Base-by-base conservation (phyloP, 345 rosid species). In the Arabis alpina region DNA sequence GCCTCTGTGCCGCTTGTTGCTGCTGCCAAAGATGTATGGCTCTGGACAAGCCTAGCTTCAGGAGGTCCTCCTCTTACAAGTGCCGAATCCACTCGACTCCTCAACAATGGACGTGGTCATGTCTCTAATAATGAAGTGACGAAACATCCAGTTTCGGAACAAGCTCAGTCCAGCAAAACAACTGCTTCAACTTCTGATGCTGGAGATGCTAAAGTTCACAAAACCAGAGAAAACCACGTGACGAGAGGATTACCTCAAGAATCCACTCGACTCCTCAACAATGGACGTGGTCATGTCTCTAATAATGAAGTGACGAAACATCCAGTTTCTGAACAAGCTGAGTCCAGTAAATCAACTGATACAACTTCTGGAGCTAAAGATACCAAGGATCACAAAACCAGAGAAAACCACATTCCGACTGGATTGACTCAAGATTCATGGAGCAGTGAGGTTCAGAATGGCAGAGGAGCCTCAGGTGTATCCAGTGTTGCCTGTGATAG, bases 21-120 rank as follows among this genome's bases (percentile, higher is more conserved):
- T 55, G 98, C 98, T 13, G 98, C 97, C 0, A 88, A 80, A 80
- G 72, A 78, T 74, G 86, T 93, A 15, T 93, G 97, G 96, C 89
- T 90, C 23, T 93, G 97, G 97, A 88, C 84, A 10, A 90, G 81
- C 72, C 81, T 93, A 57, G 70, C 80, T 0, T 80, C 80, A 0
- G 98, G 98, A 54, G 97, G 89, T 41, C 79, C 77, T 8, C 96
- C 97, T 6, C 76, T 90, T 32, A 12, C 86, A 3, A 78, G 61
- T 23, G 81, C 63, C 42, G 89, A 83, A 69, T 79, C 87, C 10
- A 72, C 70, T 47, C 75, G 32, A 4, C 76, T 77, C 4, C 3
- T 54, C 3, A 68, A 68, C 72, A 80, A 76, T 54, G 79, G 45
- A 9, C 44, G 9, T 75, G 57, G 43, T 19, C 23, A 30, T 47